Conservation (phyloP, 2,329 filamentous ascomycete species). For the Passalora sequoiae region DNA sequence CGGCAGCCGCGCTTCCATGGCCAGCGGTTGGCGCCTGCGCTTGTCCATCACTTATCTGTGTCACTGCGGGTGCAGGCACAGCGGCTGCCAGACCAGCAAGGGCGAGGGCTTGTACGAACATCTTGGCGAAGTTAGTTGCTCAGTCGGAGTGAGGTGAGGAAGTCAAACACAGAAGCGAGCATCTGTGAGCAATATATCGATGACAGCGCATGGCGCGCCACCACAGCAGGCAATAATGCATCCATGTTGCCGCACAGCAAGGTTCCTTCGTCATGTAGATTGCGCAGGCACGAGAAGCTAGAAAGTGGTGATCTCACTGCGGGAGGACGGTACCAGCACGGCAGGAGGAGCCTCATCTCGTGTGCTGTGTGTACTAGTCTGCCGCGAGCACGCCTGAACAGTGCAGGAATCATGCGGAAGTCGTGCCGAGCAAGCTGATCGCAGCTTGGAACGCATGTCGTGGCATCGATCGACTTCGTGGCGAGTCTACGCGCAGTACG, state of each 20-base stretch:
- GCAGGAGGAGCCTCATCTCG: background rate
- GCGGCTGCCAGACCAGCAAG: conserved; percentile 34
- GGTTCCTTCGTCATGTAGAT: background rate
- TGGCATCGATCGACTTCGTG: background rate
- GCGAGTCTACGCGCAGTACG: background rate
- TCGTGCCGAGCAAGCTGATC: too few relatives aligned
- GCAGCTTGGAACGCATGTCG: too few relatives aligned
- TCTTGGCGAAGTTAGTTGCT: conserved; percentile 24
- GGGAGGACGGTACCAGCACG: background rate
- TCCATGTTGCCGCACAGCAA: conserved; percentile 9
- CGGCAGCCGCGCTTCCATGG: background rate
- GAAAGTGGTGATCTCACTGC: background rate
- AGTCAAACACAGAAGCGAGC: background rate
- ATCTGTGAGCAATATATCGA: background rate
- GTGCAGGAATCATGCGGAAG: too few relatives aligned
- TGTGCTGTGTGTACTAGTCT: background rate
- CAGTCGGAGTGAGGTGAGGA: conserved; percentile 1
- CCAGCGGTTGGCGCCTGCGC: background rate
- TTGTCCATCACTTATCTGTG: background rate
- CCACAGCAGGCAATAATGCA: conserved; percentile 11
- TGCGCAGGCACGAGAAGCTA: background rate
- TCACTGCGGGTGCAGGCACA: conserved; percentile 32
- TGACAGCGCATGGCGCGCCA: conserved; percentile 5
- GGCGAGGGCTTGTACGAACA: conserved; percentile 35
- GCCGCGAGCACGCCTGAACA: too few relatives aligned